Evolutionary conservation across 2,329 filamentous ascomycete species (phyloP).

Genomic region (Phyllosticta paracitricarpa): DNA sequence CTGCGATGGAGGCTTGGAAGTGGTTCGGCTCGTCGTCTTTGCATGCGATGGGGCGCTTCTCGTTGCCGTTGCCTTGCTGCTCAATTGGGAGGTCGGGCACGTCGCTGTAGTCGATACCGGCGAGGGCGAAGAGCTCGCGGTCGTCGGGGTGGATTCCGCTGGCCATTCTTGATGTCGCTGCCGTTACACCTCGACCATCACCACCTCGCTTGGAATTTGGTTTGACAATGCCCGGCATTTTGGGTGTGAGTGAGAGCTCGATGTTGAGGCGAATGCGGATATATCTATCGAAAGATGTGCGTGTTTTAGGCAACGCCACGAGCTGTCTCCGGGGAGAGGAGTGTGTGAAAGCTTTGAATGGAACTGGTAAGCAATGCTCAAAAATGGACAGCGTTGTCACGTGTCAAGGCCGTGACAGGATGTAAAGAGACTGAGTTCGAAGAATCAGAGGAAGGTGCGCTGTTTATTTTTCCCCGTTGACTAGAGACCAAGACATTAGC

Average conservation of each 20-base stretch:
- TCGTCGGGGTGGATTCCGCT: neutral
- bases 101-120: neutral
- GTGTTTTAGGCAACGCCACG: too few species aligned
- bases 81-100: neutral
- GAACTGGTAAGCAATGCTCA: too few species aligned
- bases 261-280: neutral
- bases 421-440: too few species aligned
- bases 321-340: too few species aligned
- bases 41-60: conserved; percentile 24
- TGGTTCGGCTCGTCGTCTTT: neutral
- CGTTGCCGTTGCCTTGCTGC: neutral
- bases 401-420: too few species aligned
- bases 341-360: too few species aligned
- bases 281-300: too few species aligned
- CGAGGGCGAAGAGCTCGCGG: neutral
- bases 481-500: too few species aligned
- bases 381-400: too few species aligned
- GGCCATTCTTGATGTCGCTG: neutral
- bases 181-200: neutral
- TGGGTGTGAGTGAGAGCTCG: neutral
- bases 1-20: neutral
- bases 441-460: too few species aligned
- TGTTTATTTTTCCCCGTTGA: too few species aligned
- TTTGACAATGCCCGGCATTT: neutral
- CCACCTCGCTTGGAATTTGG: too few species aligned